These are phyloP conservation scores for Pulveroboletus sp. DNA, from an alignment of 768 basidiomycete species.

Conservation along the genomic window DNA sequence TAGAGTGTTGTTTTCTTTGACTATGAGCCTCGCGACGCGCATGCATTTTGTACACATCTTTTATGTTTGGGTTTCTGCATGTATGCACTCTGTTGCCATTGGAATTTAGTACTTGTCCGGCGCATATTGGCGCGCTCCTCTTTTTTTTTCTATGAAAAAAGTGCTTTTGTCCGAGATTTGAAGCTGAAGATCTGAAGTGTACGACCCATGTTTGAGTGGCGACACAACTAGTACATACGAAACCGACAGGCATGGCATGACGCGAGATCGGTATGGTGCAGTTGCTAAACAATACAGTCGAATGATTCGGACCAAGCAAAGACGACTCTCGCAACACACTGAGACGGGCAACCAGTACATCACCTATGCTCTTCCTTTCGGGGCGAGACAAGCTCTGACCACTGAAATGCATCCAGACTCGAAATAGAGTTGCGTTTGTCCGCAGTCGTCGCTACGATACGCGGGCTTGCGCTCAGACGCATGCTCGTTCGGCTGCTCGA, in stretches of 20 bases:
- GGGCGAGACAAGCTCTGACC: conserved; percentile 30
- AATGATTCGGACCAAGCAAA: neutral
- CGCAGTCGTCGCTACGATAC: conserved; percentile 27
- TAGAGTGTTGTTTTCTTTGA: conserved; percentile 19
- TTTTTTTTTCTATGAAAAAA: neutral
- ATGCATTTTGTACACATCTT: conserved; percentile 23
- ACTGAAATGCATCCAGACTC: conserved; percentile 30
- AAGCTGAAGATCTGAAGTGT: too few relatives aligned
- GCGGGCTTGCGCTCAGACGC: conserved; percentile 30
- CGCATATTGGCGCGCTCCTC: neutral
- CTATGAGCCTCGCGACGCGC: conserved; percentile 4
- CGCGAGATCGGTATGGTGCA: neutral
- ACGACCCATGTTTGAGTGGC: neutral
- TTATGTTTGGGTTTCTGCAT: conserved; percentile 5
- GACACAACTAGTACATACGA: conserved; percentile 4
- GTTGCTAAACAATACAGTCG: conserved; percentile 6
- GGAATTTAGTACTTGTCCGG: neutral
- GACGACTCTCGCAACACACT: neutral
- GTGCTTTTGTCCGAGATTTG: too few relatives aligned
- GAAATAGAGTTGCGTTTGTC: conserved; percentile 31
- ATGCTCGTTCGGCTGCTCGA: conserved; percentile 41
- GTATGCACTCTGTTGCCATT: conserved; percentile 16
- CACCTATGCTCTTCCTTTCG: conserved; percentile 26
- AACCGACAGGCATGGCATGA: neutral
- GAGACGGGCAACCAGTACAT: neutral